Conservation (phyloP, 2,329 filamentous ascomycete species). For the Colletotrichum theobromicola region DNA sequence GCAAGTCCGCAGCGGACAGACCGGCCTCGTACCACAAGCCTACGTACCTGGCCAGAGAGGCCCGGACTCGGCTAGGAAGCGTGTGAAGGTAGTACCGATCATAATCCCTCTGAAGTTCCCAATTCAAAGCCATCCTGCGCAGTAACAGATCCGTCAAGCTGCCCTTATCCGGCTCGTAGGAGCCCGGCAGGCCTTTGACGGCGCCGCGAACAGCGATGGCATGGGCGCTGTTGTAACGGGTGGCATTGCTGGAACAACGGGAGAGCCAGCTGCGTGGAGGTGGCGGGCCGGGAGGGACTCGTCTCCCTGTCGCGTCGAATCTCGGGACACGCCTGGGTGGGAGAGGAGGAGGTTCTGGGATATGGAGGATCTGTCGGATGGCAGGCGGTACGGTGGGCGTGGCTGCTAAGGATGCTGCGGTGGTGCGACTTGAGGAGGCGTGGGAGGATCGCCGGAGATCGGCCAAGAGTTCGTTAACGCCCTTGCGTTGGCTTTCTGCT, state of each 20-base stretch:
- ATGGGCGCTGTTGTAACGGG: background rate
- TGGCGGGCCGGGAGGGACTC: constrained; percentile 62
- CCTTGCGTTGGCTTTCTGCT: constrained; percentile 39
- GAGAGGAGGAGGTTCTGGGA: constrained; percentile 61
- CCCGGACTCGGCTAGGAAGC: constrained; percentile 58
- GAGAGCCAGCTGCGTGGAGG: constrained; percentile 63
- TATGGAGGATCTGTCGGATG: constrained; percentile 63
- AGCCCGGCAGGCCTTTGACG: constrained; percentile 45
- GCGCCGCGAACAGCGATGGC: background rate
- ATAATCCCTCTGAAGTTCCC: constrained; percentile 60
- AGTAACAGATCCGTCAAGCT: constrained; percentile 60
- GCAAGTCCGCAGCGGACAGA: constrained; percentile 55
- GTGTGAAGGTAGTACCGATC: constrained; percentile 62
- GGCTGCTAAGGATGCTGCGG: constrained; percentile 3
- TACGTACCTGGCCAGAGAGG: constrained; percentile 56
- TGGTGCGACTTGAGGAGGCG: constrained; percentile 9
- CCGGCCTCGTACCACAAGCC: constrained; percentile 50
- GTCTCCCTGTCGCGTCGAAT: constrained; percentile 52
- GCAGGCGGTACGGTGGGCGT: constrained; percentile 55
- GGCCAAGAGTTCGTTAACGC: constrained; percentile 67
- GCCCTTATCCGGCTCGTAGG: constrained; percentile 45
- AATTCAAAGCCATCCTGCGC: constrained; percentile 55
- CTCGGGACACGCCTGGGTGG: constrained; percentile 49
- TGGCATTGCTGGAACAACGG: constrained; percentile 26
- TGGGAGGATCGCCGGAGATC: constrained; percentile 56